Conservation (phyloP, 768 basidiomycete genomes). For the Pleurotus giganteus region DNA sequence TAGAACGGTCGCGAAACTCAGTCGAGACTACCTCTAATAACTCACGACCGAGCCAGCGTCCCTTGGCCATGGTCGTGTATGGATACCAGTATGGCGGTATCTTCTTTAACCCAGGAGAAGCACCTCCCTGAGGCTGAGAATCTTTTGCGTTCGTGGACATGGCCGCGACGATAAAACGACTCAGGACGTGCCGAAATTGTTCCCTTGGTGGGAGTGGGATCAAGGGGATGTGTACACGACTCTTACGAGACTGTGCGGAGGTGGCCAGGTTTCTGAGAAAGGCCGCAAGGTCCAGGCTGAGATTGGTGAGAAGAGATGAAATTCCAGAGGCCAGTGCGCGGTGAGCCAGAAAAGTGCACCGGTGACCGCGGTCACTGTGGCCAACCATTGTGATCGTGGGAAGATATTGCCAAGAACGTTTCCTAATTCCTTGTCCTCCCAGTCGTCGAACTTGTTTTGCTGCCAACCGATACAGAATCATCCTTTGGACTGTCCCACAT, state of each 20-base stretch:
- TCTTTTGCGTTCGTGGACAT: conserved; percentile 42
- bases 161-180: conserved; percentile 48
- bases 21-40: conserved; percentile 90
- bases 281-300: background rate
- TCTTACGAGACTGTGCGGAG: conserved; percentile 23
- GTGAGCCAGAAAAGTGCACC: no score
- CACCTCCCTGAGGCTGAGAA: conserved; percentile 12
- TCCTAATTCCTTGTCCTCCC: background rate
- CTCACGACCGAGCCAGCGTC: conserved; percentile 85
- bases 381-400: conserved; percentile 1
- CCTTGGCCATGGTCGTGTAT: conserved; percentile 90
- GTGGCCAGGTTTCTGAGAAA: conserved; percentile 10
- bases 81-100: conserved; percentile 90
- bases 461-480: no score
- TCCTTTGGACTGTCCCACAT: no score
- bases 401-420: background rate
- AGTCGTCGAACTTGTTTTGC: no score
- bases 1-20: conserved; percentile 89
- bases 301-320: conserved; percentile 1
- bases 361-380: no score
- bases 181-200: conserved; percentile 57
- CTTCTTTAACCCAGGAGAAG: conserved; percentile 63
- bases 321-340: no score
- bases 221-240: conserved; percentile 36
- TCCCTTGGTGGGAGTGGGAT: conserved; percentile 49